Evolutionary conservation across 495 filamentous ascomycete genomes (phyloP).

Genomic region (Xylaria venustula): DNA sequence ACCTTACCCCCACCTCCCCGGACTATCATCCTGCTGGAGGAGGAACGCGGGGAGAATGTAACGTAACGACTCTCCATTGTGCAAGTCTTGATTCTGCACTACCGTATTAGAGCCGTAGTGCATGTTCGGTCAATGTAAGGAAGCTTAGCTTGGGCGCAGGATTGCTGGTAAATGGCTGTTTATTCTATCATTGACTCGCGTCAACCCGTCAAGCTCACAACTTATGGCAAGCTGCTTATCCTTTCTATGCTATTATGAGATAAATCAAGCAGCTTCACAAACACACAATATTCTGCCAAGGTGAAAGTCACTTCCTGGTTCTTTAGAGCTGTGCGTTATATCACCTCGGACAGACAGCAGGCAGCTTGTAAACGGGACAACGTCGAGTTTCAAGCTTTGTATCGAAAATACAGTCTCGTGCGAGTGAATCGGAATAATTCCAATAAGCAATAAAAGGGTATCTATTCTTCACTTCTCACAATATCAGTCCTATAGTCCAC

Average conservation of each 20-base stretch:
- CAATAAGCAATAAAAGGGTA: conserved; percentile 25
- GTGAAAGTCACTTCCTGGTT: too few relatives aligned
- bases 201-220: neutral
- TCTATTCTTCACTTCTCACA: conserved; percentile 27
- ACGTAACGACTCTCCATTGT: neutral
- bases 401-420: conserved; percentile 4
- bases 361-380: neutral
- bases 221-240: neutral
- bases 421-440: conserved; percentile 18
- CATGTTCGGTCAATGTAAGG: too few relatives aligned
- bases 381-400: neutral
- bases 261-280: neutral
- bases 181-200: neutral
- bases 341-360: neutral
- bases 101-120: too few relatives aligned
- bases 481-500: conserved; percentile 15
- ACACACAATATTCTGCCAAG: neutral
- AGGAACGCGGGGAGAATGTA: neutral
- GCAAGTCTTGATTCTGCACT: neutral
- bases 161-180: neutral
- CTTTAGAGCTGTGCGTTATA: too few relatives aligned
- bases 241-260: neutral
- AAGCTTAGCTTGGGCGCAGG: too few relatives aligned
- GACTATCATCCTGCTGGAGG: neutral
- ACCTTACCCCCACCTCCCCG: neutral